Evolutionary conservation across 371 early-diverging fungal genomes (phyloP), one percentile per base, ranked within the genome.

Genomic region (Lichtheimia ornata): DNA sequence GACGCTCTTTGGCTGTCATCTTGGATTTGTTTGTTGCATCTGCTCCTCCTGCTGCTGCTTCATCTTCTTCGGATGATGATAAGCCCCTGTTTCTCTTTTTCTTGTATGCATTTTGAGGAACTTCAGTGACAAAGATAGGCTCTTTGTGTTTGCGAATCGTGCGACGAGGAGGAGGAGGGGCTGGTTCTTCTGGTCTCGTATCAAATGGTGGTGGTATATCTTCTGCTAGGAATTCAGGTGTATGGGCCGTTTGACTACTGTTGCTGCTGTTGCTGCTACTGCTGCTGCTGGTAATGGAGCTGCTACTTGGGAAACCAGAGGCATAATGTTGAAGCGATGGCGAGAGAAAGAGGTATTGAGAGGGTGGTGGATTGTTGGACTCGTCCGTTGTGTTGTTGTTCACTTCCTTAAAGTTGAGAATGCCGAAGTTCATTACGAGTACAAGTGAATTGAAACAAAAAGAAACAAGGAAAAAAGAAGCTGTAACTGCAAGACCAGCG

Each of bases 1-100:
- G 81, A 20, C 94, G 85, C 67, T 95, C 93, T 71, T 91, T 93
- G 13, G 92, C 82, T 1, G 89, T 78, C 70, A 92, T 70, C 55
- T 83, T 85, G 61, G 84, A 84, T n/a, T 82, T 42, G 28, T 81
- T 45, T 7, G 41, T 17, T 45, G 45, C 28, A 49, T 25, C 42
- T 14, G 51, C 57, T 9, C 59, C 65, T 1, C 42, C 15, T 15
- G 53, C 65, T 1, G 50, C 15, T 15, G 53, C 65, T 5, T 51
- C 65, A 30, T 59, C 60, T 13, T 65, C 65, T 17, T 60, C 41
- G 17, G 50, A 51, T 17, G 52, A 50, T 22, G 41, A 27, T 20
- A 43, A 45, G 15, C 51, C 51, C 25, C 53, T 53, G 35, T 51
- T 50, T 30, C 54, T 63, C 58, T 61, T 67, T 51, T 63, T 67